Evolutionary conservation across 2,329 filamentous ascomycete species (phyloP), one percentile per base, ranked within the genome.

Genomic region (Fonsecaea multimorphosa): DNA sequence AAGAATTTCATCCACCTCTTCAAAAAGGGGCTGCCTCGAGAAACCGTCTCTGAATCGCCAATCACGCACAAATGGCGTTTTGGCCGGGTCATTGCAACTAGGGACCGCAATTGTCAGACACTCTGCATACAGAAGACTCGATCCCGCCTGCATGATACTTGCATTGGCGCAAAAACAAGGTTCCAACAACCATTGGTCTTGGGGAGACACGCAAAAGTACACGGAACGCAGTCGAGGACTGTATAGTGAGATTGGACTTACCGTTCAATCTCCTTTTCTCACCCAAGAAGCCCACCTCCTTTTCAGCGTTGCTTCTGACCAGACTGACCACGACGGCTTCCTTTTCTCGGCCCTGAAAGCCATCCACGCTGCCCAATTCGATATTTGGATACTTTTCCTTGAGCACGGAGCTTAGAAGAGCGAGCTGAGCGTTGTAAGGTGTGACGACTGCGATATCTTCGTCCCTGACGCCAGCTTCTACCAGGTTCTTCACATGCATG

Each of bases 261-360:
- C 92, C 94, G 76, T 99, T 99, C 70, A 99, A 81, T 68, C 95
- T 86, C 69, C 95, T 86, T 83, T 93, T 96, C 80, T 99, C 95
- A 14, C 88, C 92, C 40, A 99, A 80, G 74, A 99, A 99, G 9
- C 95, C 95, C 14, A 98, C 93, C 76, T 98, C 93, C 58, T 89
- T 87, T 56, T 93, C 87, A 5, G 87, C 71, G 76, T 99, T 99
- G 78, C 93, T 97, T 71, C 95, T 86, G 63, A 99, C 95, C n/a
- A 98, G 85, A 77, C 90, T 96, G 58, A 99, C 89, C 44, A 99
- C 86, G 16, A 99, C 89, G 1, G 92, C 95, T 78, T 99, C 95
- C 78, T 99, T 99, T 78, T 99, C 95, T 19, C 95, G 87, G 36
- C 95, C 95, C 78, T 99, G 95, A 76, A 99, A 99, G 1, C 94